A percentile compares a stretch with the other conserved stretches of the same genome.
Evolutionary conservation across 192 early-diverging fungal species (phyloP).

Genomic region (Coemansia sp.): DNA sequence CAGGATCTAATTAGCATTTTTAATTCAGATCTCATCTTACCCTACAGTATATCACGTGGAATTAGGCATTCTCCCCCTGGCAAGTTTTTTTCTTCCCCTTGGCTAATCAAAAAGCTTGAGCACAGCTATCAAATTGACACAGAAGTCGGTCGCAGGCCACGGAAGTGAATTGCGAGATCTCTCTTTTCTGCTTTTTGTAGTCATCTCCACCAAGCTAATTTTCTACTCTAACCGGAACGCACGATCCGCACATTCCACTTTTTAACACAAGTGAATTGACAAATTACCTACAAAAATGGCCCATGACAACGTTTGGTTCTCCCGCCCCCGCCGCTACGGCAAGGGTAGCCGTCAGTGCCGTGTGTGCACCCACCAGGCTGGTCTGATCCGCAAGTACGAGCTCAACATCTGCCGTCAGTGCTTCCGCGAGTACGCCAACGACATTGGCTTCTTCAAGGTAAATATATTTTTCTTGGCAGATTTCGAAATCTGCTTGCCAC

Average conservation of each 20-base stretch:
- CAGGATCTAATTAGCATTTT: background rate
- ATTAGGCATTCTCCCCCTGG: background rate
- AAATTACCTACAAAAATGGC: conserved; percentile 69
- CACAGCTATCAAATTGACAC: background rate
- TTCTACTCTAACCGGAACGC: conserved; percentile 17
- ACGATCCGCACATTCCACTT: conserved; percentile 10
- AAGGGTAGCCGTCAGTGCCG: conserved; percentile 99
- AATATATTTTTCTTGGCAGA: background rate
- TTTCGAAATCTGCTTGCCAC: background rate
- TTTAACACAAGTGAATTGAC: conserved; percentile 25
- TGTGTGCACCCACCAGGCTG: conserved; percentile 98
- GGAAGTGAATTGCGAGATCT: conserved; percentile 15
- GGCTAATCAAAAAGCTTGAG: background rate
- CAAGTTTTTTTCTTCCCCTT: background rate
- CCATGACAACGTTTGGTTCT: conserved; percentile 97
- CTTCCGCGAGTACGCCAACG: conserved; percentile 98
- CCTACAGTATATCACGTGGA: conserved; percentile 23
- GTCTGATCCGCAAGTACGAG: conserved; percentile 99
- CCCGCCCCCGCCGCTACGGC: conserved; percentile 93
- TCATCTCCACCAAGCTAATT: conserved; percentile 1
- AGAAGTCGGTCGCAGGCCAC: background rate
- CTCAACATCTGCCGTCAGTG: conserved; percentile 99
- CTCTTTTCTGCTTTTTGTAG: conserved; percentile 24
- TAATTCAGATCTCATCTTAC: background rate
- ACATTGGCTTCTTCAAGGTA: conserved; percentile 99